Base-by-base conservation (phyloP, 2,329 filamentous ascomycete species). In the Epicoccum sorghinum region DNA sequence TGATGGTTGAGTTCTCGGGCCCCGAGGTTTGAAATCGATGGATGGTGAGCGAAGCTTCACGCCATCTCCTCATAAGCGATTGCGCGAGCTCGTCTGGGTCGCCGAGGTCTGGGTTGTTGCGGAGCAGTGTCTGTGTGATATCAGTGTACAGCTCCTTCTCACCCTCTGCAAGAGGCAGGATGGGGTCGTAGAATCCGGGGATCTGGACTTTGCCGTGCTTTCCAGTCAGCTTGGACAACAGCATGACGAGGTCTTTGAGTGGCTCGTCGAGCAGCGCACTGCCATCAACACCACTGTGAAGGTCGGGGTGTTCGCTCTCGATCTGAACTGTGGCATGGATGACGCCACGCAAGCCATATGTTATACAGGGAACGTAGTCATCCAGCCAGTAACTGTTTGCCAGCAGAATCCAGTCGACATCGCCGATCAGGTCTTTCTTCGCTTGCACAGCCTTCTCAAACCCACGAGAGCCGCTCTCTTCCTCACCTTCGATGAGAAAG, bases 351-450 rank as follows among this genome's bases (percentile, higher is more conserved):
- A 98, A 82, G 1, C 95, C 95, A 59, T 99, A 99, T 0, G 95
- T 99, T 52, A 99, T 78, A 71, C 95, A 99, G 0, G 95, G 95
- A 2, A 96, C 92, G 62, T 96, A 89, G 69, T 99, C 93, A 69
- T 98, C 92, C 1, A 99, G 82, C 95, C 95, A 99, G 79, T 99
- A 99, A 75, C 93, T 97, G 79, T 99, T 99, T 22, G 95, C 93
- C 33, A 99, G 80, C 29, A 99, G 79, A 50, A 99, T 95, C 80
- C 95, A 98, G 75, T 99, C 93, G 2, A 99, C 87, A 8, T 90
- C 82, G 1, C 95, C 95, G 64, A 99, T 96, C 23, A 91, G 82
- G 12, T 88, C 82, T 73, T 96, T 96, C 75, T 95, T 86, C 59
- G 86, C 83, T 62, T 83, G 85, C 13, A 99, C 87, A 0, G 91